These are phyloP conservation scores for Coleophoma eucalyptorum DNA, from an alignment of 2,329 filamentous ascomycete species.

Conservation along the genomic window DNA sequence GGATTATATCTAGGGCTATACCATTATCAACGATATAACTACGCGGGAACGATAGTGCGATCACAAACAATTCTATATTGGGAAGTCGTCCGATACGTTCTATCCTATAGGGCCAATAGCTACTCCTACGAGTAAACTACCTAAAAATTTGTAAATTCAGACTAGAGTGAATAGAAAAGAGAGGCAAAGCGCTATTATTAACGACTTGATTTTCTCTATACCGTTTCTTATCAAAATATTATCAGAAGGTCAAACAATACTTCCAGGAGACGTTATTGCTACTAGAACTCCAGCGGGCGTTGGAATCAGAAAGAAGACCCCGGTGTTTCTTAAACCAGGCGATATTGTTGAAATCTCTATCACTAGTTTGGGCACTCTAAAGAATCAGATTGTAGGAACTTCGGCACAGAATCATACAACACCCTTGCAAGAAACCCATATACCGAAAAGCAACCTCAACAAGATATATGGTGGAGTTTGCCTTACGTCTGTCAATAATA, in stretches of 20 bases:
- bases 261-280: conserved; percentile 45
- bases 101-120: conserved; percentile 54
- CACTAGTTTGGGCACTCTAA: conserved; percentile 35
- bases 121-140: conserved; percentile 40
- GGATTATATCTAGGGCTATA: conserved; percentile 31
- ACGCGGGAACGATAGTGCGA: conserved; percentile 49
- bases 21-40: conserved; percentile 53
- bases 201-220: conserved; percentile 46
- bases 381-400: conserved; percentile 30
- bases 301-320: conserved; percentile 40
- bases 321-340: conserved; percentile 35
- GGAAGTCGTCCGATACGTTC: conserved; percentile 51
- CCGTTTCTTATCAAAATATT: conserved; percentile 41
- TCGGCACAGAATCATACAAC: conserved; percentile 23
- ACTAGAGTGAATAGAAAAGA: conserved; percentile 46
- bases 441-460: conserved; percentile 26
- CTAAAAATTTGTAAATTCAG: conserved; percentile 32
- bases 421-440: conserved; percentile 17
- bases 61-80: conserved; percentile 59
- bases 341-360: conserved; percentile 38
- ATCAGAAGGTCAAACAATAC: conserved; percentile 45
- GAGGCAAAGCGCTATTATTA: conserved; percentile 42
- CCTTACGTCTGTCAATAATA: conserved; percentile 35
- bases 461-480: conserved; percentile 26
- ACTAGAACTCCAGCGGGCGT: conserved; percentile 46